Evolutionary conservation across 805 yeast genomes (phyloP), one percentile per base, ranked within the genome.

Genomic region (Ogataea sp.): DNA sequence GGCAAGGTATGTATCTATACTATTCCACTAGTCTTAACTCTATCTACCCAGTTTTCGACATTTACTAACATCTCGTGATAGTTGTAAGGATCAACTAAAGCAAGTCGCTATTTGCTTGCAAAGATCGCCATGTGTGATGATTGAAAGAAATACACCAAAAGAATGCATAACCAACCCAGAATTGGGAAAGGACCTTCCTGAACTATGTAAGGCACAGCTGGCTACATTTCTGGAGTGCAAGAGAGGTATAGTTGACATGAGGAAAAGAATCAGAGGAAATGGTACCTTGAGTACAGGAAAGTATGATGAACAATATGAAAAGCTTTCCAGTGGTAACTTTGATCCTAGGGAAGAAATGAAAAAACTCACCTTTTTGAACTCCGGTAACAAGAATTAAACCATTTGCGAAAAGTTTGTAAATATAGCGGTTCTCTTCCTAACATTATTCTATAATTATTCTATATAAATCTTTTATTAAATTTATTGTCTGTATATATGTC

Each of bases 91-190:
- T 61, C 94, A 90, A 56, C 77, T 89, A 53, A 87, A 77, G 51
- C 96, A 95, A n/a, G 85, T 93, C 42, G 97, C 97, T 9, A 80
- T 90, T 17, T 90, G 98, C 58, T 71, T 90, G 36, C 98, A 90
- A 59, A 75, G 97, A 54, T 88, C 97, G 5, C 97, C 97, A 14
- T 90, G 98, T 61, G 98, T 90, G 37, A 70, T 90, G 65, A 73
- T 90, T 18, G 85, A 93, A 45, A 71, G 98, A 47, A 72, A 93
- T 61, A 85, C 85, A 2, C 97, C 97, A 3, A 81, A 86, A 45
- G 80, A 87, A 42, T 90, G 98, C 55, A 61, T 89, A 17, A 82
- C 83, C 29, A 70, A 89, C 45, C 95, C 95, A 1, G 81, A 81
- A 45, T 70, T 90, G 27, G 69, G 80, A 34, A 70, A 71, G 41